Evolutionary conservation across 805 yeast genomes (phyloP), one percentile per base, ranked within the genome.

Genomic region (Blastobotrys chiropterorum): DNA sequence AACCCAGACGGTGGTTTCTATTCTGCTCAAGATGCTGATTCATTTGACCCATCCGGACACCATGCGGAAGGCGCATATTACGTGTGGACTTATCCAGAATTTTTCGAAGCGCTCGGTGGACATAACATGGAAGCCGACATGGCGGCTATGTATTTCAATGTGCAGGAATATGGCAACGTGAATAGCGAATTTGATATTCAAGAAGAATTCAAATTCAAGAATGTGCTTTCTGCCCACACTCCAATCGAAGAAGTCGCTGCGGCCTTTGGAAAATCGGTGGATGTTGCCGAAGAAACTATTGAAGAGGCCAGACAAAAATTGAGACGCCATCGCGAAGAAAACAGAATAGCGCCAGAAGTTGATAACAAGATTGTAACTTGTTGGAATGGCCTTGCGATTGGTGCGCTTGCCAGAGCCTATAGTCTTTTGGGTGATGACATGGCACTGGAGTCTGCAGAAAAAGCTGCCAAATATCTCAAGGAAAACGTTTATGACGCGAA

Each of bases 341-440:
- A 57, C 26, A 52, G 61, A 7, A 47, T 64, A 16, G 56, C 63
- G 3, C 67, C 70, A 1, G 56, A 60, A n/a, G 62, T 75, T 3
- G 67, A 65, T 7, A 55, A 54, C n/a, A 67, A 69, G 57, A 56
- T 67, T 17, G 62, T 69, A 15, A 61, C 69, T 11, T 53, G 66
- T 14, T 69, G 72, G 72, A 69, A 69, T 50, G 72, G 71, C 1
- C 58, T 63, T 3, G 69, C 71, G 3, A 63, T 71, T 17, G 65
- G 72, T 2, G 69, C 69, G 1, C 56, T 71, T 13, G 67, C 72
- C 7, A 53, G 67, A 7, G 68, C 72, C 1, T 57, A 59, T 1
- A 48, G 54, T 2, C 58, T 58, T 4, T 53, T 63, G 6, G 47
- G 41, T 19, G 51, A 55, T 16, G 38, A 43, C 2, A 38, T 41